phyloP scores from a whole-genome alignment of 768 basidiomycete genomes.

The Asterophora parasitica region DNA sequence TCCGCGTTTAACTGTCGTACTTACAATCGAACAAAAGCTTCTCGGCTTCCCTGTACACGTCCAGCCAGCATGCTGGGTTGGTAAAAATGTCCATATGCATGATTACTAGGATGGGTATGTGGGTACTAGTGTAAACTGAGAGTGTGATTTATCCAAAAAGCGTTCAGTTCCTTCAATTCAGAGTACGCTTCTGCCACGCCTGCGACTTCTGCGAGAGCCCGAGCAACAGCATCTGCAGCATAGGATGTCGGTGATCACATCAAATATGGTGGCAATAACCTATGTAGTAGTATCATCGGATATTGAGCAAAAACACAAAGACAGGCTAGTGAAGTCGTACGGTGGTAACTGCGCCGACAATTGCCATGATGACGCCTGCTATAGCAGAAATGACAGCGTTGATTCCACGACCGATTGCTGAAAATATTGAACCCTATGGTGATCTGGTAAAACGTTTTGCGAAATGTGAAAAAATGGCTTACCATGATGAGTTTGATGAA shows the following conservation, averaged over 20 bases:
- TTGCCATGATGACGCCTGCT: slow-evolving; percentile 54
- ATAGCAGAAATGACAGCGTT: slow-evolving; percentile 58
- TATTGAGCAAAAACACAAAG: not conserved
- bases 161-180: too few relatives aligned
- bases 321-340: slow-evolving; percentile 36
- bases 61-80: too few relatives aligned
- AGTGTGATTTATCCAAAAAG: too few relatives aligned
- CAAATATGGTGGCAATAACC: slow-evolving; percentile 64
- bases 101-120: too few relatives aligned
- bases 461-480: not conserved
- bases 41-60: too few relatives aligned
- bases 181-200: too few relatives aligned
- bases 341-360: slow-evolving; percentile 52
- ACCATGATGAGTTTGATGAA: not conserved
- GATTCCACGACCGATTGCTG: slow-evolving; percentile 59
- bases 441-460: not conserved
- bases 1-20: too few relatives aligned
- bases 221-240: slow-evolving; percentile 45
- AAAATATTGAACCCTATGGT: slow-evolving; percentile 54
- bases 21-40: too few relatives aligned
- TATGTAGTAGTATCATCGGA: slow-evolving; percentile 19
- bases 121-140: too few relatives aligned
- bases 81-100: too few relatives aligned
- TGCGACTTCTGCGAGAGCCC: slow-evolving; percentile 16
- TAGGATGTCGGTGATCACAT: slow-evolving; percentile 52